Percentiles rank a stretch among this genome's conserved stretches.
Evolutionary conservation across 306 rosid genomes (phyloP).

Genomic region (Prunus campanulata): DNA sequence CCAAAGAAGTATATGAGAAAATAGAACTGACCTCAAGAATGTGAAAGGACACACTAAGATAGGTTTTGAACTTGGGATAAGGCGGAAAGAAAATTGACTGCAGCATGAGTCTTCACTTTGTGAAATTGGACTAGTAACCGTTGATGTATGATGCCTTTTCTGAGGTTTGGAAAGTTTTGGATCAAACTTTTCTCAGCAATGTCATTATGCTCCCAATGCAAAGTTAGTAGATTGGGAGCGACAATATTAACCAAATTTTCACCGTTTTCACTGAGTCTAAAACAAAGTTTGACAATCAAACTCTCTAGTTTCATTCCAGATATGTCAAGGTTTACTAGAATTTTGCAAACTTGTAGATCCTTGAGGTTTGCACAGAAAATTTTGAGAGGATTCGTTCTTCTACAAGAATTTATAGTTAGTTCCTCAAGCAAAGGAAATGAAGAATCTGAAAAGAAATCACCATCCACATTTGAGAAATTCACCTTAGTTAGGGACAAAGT

Average conservation of each 20-base stretch:
- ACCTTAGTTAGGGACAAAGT: neutral
- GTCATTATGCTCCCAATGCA: neutral
- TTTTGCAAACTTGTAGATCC: neutral
- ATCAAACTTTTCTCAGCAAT: neutral
- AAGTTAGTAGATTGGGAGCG: neutral
- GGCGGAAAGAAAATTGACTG: neutral
- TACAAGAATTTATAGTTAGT: neutral
- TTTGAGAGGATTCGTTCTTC: neutral
- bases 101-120: neutral
- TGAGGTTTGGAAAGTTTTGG: neutral
- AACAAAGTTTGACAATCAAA: neutral
- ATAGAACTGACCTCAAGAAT: neutral
- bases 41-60: neutral
- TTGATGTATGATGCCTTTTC: neutral
- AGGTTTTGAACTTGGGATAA: neutral
- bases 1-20: neutral
- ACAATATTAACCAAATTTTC: neutral
- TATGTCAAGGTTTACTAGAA: neutral
- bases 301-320: neutral
- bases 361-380: neutral
- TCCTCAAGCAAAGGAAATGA: neutral
- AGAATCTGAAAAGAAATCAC: neutral
- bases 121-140: neutral
- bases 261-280: neutral
- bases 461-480: neutral